Base-by-base conservation (phyloP, 176 grass and related monocot genomes). In the Avena insularis region DNA sequence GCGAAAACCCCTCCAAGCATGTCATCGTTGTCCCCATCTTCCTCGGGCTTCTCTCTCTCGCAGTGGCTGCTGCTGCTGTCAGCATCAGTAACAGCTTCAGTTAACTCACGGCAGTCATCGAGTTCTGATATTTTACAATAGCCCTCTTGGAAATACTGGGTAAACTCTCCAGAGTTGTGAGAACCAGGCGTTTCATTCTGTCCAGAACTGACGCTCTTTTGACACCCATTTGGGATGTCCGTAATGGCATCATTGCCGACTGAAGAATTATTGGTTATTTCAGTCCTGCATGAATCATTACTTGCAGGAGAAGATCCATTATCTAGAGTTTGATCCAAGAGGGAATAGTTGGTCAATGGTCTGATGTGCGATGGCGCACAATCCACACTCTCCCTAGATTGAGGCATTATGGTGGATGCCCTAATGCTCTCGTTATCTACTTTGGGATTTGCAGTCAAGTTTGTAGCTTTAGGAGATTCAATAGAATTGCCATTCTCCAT, bases 11-110 rank as follows among this genome's bases (percentile, higher is more conserved):
- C 97, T 80, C 94, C 97, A 91, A 99, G 88, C 90, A 97, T 89
- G 68, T 99, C 94, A 79, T 97, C 92, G 46, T 97, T 97, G 79
- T 99, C 97, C 89, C 87, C 94, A 89, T 99, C 94, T 94, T 97
- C 94, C 90, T 94, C 94, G 1, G 91, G 93, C 93, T 94, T 98
- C 89, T 98, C 96, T 98, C 93, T 95, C 93, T 94, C 96, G 65
- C 96, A 98, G 91, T 96, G 94, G 97, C 92, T 96, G 91, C 94
- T 94, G 97, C 79, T 99, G 92, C 94, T 96, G 94, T 99, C 97
- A 89, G 91, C 96, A 85, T 98, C 96, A 87, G 89, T 98, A 93
- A 95, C 96, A 98, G 96, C 96, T 85, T 99, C 97, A 96, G 94
- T 94, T 90, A 94, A 94, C 92, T 97, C 97, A 96, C 94, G 89